A percentile compares a stretch with the other conserved stretches of the same genome.
Evolutionary conservation across 1,284 basidiomycete genomes (phyloP).

Genomic region (Tilletia caries): DNA sequence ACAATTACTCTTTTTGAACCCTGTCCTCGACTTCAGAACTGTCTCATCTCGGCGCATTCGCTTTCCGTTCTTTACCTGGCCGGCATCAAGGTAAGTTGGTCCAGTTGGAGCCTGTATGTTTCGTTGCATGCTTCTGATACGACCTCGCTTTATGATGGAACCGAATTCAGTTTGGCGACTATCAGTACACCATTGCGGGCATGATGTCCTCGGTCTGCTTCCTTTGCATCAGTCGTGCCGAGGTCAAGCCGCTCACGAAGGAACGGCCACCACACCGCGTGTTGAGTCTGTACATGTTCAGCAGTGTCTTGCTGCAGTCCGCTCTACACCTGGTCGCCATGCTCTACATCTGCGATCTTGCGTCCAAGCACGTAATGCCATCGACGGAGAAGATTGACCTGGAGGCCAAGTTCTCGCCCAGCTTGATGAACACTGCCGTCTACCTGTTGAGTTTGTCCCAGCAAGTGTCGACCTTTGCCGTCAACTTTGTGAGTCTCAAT

Average conservation of each 20-base stretch:
- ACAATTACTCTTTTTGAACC: neutral
- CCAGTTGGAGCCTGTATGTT: neutral
- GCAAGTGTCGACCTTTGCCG: slow-evolving; percentile 48
- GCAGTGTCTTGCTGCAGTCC: slow-evolving; percentile 48
- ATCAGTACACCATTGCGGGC: slow-evolving; percentile 50
- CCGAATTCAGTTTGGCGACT: slow-evolving; percentile 48
- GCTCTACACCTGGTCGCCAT: slow-evolving; percentile 47
- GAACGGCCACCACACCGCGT: slow-evolving; percentile 50
- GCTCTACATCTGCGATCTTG: slow-evolving; percentile 33
- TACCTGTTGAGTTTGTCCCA: slow-evolving; percentile 47
- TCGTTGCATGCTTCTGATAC: neutral
- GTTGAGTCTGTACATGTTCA: slow-evolving; percentile 47
- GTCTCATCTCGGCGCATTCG: slow-evolving; percentile 50
- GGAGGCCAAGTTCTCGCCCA: slow-evolving; percentile 49
- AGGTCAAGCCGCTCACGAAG: slow-evolving; percentile 39
- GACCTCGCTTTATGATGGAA: too few species aligned
- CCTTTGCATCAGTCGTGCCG: slow-evolving; percentile 49
- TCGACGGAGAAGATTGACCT: slow-evolving; percentile 41
- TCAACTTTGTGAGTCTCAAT: slow-evolving; percentile 41
- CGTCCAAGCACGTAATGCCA: slow-evolving; percentile 22
- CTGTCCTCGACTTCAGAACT: slow-evolving; percentile 26
- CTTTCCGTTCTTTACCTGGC: slow-evolving; percentile 48
- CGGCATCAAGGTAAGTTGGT: slow-evolving; percentile 38
- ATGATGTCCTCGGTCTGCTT: slow-evolving; percentile 49
- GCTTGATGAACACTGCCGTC: slow-evolving; percentile 50